A percentile compares a stretch with the other conserved stretches of the same genome.
Evolutionary conservation across 2,329 filamentous ascomycete genomes (phyloP).

Genomic region (Calcarisporium arbuscula): DNA sequence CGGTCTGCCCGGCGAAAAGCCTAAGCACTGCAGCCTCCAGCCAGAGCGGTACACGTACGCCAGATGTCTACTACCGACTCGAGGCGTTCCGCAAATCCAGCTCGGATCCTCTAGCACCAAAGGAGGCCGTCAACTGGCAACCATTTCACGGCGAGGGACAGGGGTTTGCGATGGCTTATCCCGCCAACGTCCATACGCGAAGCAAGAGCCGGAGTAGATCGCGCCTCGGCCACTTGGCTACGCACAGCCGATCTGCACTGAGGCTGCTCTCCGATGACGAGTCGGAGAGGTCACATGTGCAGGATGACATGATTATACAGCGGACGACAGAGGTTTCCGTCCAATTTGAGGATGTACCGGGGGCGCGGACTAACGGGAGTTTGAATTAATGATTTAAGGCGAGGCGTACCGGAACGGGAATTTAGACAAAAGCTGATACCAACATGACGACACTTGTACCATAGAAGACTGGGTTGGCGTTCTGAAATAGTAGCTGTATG

Average conservation of each 20-base stretch:
- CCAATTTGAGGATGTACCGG: constrained; percentile 2
- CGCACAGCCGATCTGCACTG: background rate
- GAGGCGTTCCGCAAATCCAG: constrained; percentile 6
- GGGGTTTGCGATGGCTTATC: constrained; percentile 1
- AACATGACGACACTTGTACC: no score
- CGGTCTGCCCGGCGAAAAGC: constrained; percentile 2
- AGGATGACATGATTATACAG: constrained; percentile 5
- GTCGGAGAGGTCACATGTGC: no score
- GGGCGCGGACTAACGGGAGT: no score
- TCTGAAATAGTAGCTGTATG: no score
- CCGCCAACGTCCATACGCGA: background rate
- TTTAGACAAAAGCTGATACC: no score
- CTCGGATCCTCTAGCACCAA: background rate
- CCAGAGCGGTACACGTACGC: constrained; percentile 1
- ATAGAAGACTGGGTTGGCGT: no score
- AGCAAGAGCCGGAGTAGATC: background rate
- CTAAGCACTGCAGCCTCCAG: background rate
- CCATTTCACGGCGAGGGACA: constrained; percentile 2
- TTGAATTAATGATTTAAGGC: no score
- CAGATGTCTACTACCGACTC: constrained; percentile 3
- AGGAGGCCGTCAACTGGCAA: constrained; percentile 6
- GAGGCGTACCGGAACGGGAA: no score
- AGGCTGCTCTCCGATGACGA: no score
- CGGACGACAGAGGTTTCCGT: constrained; percentile 6
- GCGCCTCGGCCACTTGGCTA: no score